Evolutionary conservation across 2,329 filamentous ascomycete genomes (phyloP).

Genomic region (Thermoascus crustaceus): DNA sequence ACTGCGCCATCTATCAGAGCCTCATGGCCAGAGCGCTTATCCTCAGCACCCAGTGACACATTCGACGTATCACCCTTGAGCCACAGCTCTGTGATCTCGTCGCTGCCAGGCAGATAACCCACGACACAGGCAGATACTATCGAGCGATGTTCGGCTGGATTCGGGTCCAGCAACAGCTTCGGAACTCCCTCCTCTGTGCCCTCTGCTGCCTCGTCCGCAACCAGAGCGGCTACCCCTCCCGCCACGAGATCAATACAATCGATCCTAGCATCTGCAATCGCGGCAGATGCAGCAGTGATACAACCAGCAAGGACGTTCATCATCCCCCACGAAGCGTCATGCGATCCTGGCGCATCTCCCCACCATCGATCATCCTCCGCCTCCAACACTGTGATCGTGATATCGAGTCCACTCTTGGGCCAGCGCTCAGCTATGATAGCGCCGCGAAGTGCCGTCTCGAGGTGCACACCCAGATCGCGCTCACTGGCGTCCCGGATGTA

Average conservation of each 20-base stretch:
- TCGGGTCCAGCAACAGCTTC: slow-evolving; percentile 63
- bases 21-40: slow-evolving; percentile 38
- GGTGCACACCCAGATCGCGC: slow-evolving; percentile 79
- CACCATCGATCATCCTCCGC: slow-evolving; percentile 74
- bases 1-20: slow-evolving; percentile 56
- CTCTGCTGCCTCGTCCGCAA: slow-evolving; percentile 34
- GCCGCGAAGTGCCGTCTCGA: slow-evolving; percentile 83
- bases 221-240: slow-evolving; percentile 79
- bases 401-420: slow-evolving; percentile 98
- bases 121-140: slow-evolving; percentile 81
- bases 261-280: slow-evolving; percentile 88
- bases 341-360: slow-evolving; percentile 44
- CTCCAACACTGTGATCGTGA: slow-evolving; percentile 86
- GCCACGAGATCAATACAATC: slow-evolving; percentile 88
- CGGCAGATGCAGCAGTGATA: slow-evolving; percentile 87
- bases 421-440: slow-evolving; percentile 88
- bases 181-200: slow-evolving; percentile 15
- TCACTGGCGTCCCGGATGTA: slow-evolving; percentile 82
- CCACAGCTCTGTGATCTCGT: slow-evolving; percentile 94
- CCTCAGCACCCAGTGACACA: slow-evolving; percentile 19
- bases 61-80: slow-evolving; percentile 62
- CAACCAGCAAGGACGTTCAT: slow-evolving; percentile 90
- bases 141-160: slow-evolving; percentile 67
- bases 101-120: slow-evolving; percentile 74
- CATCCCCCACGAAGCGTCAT: slow-evolving; percentile 67